These are phyloP conservation scores for Solanum etuberosum DNA, from an alignment of 257 asterid species.

Conservation along the genomic window DNA sequence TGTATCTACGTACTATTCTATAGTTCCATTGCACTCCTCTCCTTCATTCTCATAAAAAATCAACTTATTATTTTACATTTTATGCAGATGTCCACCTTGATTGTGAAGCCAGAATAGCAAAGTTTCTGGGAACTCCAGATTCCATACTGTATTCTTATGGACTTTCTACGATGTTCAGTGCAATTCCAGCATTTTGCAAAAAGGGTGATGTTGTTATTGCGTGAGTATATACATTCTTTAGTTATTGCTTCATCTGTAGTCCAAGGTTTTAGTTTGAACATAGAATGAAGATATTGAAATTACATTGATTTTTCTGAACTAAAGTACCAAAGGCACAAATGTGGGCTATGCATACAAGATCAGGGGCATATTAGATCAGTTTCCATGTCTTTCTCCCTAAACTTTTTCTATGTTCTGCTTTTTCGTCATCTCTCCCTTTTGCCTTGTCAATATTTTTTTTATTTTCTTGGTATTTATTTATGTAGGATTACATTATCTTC, in stretches of 20 bases:
- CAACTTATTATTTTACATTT: neutral
- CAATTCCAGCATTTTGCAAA: conserved; percentile 94
- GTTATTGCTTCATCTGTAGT: neutral
- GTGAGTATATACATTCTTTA: conserved; percentile 33
- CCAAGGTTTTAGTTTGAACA: neutral
- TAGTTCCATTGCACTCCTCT: neutral
- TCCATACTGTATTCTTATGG: conserved; percentile 87
- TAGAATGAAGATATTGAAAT: neutral
- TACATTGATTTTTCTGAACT: neutral
- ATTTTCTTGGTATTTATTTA: neutral
- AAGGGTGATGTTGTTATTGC: conserved; percentile 86
- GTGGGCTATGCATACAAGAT: neutral
- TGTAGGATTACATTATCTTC: neutral
- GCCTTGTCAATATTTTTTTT: neutral
- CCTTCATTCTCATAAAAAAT: neutral
- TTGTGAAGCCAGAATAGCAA: conserved; percentile 88
- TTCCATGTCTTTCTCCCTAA: neutral
- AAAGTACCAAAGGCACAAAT: neutral
- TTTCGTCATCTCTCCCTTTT: neutral
- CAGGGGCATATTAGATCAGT: neutral
- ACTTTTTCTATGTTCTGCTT: neutral
- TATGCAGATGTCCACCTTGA: conserved; percentile 94
- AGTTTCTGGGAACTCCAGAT: conserved; percentile 87
- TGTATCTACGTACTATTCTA: neutral
- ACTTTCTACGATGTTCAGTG: conserved; percentile 96